These are phyloP conservation scores for Biscogniauxia mediterranea DNA, from an alignment of 2,329 filamentous ascomycete species.

Conservation along the genomic window DNA sequence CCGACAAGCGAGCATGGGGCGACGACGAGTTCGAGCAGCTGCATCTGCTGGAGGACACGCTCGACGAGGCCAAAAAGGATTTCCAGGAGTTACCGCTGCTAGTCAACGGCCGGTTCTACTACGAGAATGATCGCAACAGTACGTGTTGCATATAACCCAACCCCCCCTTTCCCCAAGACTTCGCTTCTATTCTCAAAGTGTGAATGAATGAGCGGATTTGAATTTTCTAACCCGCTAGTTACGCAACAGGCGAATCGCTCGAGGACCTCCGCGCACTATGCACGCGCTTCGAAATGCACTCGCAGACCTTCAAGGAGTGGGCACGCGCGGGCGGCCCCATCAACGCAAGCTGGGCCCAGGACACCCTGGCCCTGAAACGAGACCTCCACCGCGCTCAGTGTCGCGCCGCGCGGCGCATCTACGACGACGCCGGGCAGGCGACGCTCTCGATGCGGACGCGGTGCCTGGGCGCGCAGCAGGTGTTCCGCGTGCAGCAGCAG, in stretches of 20 bases:
- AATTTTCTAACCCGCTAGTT: too few species aligned
- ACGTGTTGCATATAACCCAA: constrained; percentile 26
- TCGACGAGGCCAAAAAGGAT: constrained; percentile 60
- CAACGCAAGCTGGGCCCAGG: constrained; percentile 54
- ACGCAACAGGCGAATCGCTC: constrained; percentile 48
- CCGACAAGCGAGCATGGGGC: constrained; percentile 59
- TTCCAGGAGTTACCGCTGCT: constrained; percentile 57
- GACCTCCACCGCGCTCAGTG: constrained; percentile 59
- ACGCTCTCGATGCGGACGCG: constrained; percentile 40
- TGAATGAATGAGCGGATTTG: too few species aligned
- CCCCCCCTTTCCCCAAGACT: not conserved
- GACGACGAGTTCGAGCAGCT: constrained; percentile 59
- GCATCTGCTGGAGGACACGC: constrained; percentile 51
- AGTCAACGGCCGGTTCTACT: constrained; percentile 56
- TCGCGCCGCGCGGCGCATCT: constrained; percentile 56
- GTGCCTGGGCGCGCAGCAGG: constrained; percentile 56
- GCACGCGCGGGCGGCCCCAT: constrained; percentile 52
- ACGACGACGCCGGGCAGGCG: constrained; percentile 43
- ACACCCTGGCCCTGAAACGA: constrained; percentile 47
- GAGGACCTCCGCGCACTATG: constrained; percentile 48
- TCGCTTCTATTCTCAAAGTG: not conserved
- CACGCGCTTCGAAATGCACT: constrained; percentile 45
- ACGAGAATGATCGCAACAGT: constrained; percentile 56
- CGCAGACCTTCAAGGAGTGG: constrained; percentile 54
- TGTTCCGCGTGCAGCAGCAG: constrained; percentile 48